Conservation (phyloP, 306 rosid species). For the Cucurbita pepo region DNA sequence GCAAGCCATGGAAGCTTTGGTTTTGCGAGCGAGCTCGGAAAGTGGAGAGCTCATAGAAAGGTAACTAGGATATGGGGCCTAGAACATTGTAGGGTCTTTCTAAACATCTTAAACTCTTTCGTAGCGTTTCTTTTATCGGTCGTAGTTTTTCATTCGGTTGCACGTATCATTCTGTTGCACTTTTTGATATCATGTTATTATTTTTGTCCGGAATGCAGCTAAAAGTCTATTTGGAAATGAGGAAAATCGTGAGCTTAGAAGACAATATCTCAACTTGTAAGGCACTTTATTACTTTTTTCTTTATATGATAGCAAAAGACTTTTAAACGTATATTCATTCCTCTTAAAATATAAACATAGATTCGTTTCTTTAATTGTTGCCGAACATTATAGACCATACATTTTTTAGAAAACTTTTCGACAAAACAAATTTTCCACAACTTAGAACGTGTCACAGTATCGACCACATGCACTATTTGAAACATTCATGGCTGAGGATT, state of each 20-base stretch:
- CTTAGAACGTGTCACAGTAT: neutral
- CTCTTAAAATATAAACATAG: no score
- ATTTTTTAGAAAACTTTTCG: neutral
- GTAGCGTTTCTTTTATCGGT: neutral
- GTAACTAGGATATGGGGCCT: no score
- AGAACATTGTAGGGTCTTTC: no score
- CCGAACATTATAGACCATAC: neutral
- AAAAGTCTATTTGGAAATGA: neutral
- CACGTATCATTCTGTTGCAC: no score
- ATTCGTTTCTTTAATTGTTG: neutral
- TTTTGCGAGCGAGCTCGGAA: no score
- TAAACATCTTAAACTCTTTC: no score
- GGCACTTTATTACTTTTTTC: neutral
- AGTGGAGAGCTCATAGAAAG: no score
- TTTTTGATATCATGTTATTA: neutral
- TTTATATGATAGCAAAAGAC: neutral
- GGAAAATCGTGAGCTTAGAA: neutral
- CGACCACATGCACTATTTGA: neutral
- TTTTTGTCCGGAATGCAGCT: neutral
- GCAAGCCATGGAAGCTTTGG: no score
- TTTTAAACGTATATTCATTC: neutral
- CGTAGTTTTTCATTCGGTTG: neutral
- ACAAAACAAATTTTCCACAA: neutral
- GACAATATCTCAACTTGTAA: neutral
- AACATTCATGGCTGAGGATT: neutral